These are phyloP conservation scores for Strobilomyces dryophilus DNA, from an alignment of 768 basidiomycete genomes.

Conservation along the genomic window DNA sequence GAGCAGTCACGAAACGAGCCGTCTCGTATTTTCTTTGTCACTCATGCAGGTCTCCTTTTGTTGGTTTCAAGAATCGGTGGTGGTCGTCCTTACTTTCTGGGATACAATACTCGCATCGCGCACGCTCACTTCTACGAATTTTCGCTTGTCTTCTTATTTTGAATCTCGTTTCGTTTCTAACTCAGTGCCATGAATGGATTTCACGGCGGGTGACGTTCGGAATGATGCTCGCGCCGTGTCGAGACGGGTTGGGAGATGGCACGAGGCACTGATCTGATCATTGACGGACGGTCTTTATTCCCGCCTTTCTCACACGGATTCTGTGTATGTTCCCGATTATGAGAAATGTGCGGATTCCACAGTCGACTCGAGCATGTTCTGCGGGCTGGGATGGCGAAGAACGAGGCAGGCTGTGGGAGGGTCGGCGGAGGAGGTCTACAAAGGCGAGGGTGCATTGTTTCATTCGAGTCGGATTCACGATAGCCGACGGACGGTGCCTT, in stretches of 20 bases:
- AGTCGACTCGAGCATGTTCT: conserved; percentile 2
- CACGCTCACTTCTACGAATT: conserved; percentile 27
- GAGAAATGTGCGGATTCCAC: conserved; percentile 1
- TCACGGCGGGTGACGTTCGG: conserved; percentile 6
- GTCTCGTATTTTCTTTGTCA: conserved; percentile 14
- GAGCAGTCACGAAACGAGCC: conserved; percentile 10
- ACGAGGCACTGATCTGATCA: not conserved
- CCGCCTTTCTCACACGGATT: conserved; percentile 11
- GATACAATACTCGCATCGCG: conserved; percentile 25
- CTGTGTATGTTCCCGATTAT: conserved; percentile 9
- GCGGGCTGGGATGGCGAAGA: not conserved
- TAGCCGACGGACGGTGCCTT: conserved; percentile 25
- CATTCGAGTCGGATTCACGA: not conserved
- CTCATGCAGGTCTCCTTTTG: not conserved
- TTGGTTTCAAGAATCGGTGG: conserved; percentile 8
- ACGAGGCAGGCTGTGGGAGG: conserved; percentile 7
- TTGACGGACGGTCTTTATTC: not conserved
- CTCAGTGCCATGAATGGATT: conserved; percentile 13
- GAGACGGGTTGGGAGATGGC: not conserved
- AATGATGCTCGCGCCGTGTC: conserved; percentile 6
- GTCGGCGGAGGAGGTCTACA: not conserved
- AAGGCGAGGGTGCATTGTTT: not conserved
- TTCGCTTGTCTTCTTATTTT: not conserved
- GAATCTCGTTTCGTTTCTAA: not conserved
- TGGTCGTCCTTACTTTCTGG: conserved; percentile 15